A percentile compares a stretch with the other conserved stretches of the same genome.
Conservation (phyloP, 116 monocot species). For the Papilionanthe hybrid region DNA sequence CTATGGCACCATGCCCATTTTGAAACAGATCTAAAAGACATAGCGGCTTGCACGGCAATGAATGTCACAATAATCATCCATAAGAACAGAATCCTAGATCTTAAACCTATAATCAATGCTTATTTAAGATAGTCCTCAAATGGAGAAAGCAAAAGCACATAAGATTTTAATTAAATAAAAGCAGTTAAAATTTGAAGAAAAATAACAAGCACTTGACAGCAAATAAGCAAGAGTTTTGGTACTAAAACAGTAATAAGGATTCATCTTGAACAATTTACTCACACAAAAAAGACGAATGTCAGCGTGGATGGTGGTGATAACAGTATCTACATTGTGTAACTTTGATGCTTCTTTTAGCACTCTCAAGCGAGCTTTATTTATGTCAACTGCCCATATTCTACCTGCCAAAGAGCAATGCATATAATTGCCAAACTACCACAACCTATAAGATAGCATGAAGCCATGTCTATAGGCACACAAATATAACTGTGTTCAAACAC, state of each 20-base stretch:
- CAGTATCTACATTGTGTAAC: conserved; percentile 44
- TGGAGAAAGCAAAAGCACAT: not conserved
- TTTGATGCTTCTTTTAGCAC: conserved; percentile 70
- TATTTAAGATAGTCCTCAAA: not conserved
- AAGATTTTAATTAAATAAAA: not conserved
- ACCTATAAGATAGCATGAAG: not conserved
- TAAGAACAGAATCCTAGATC: not conserved
- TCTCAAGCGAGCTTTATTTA: conserved; percentile 87
- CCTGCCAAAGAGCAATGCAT: conserved; percentile 34
- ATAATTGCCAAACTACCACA: not conserved
- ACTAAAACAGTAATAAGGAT: not conserved
- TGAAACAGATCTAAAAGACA: not conserved
- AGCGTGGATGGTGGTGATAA: conserved; percentile 53
- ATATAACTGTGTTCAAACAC: not conserved
- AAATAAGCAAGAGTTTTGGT: not conserved
- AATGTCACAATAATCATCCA: not conserved
- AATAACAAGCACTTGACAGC: not conserved
- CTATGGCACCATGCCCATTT: not conserved
- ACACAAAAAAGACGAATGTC: conserved; percentile 73
- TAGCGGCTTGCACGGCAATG: not conserved
- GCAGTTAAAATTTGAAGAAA: not conserved
- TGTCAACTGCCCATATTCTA: conserved; percentile 61
- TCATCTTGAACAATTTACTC: conserved; percentile 22
- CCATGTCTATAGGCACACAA: not conserved
- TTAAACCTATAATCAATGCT: not conserved